Percentiles rank a stretch among this genome's conserved stretches.
phyloP scores from a whole-genome alignment of 345 rosid genomes.

The Kandelia obovata region DNA sequence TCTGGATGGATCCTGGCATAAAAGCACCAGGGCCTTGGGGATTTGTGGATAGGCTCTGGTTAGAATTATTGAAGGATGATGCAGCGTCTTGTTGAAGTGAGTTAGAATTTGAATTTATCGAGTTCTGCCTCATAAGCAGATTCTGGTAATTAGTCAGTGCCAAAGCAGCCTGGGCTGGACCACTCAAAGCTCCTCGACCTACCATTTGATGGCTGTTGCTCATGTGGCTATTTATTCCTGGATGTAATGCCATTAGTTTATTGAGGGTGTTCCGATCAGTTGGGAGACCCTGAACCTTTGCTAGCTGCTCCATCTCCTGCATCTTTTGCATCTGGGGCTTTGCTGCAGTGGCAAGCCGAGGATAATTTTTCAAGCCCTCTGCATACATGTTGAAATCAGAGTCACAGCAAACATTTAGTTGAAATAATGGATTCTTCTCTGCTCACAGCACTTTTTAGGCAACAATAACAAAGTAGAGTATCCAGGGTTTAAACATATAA shows the following conservation, averaged over 20 bases:
- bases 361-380: conserved; percentile 91
- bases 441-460: neutral
- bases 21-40: conserved; percentile 55
- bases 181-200: conserved; percentile 57
- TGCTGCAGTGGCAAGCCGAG: conserved; percentile 47
- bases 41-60: conserved; percentile 57
- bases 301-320: conserved; percentile 86
- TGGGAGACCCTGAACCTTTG: conserved; percentile 69
- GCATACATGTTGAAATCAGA: conserved; percentile 25
- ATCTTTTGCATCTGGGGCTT: conserved; percentile 74
- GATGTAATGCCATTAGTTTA: conserved; percentile 71
- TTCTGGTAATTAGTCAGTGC: conserved; percentile 73
- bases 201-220: conserved; percentile 45
- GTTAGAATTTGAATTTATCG: conserved; percentile 60
- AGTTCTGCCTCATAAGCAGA: conserved; percentile 72
- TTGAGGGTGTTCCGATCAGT: conserved; percentile 76
- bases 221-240: conserved; percentile 53
- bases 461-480: neutral
- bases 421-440: neutral
- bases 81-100: conserved; percentile 62
- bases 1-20: conserved; percentile 57
- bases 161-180: conserved; percentile 74
- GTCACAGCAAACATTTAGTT: neutral
- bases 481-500: neutral
- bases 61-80: conserved; percentile 50